Percentiles rank a stretch among this genome's conserved stretches.
Conservation (phyloP, 495 filamentous ascomycete species). For the Barbatosphaeria neglecta region DNA sequence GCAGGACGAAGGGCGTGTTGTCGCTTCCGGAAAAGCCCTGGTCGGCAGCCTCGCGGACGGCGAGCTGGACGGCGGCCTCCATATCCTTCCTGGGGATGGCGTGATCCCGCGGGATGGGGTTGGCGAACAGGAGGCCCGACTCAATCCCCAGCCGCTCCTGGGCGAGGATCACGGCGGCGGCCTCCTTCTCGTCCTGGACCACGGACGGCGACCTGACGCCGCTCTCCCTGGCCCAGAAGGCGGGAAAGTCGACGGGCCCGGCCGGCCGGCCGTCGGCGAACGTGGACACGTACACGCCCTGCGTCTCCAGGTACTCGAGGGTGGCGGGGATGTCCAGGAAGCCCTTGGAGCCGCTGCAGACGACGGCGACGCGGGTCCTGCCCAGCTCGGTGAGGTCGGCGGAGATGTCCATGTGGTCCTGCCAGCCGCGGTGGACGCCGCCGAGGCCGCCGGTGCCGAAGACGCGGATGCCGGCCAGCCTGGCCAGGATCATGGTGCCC, state of each 20-base stretch:
- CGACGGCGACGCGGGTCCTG: constrained; percentile 78
- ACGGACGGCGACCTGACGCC: constrained; percentile 65
- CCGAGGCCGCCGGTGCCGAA: constrained; percentile 82
- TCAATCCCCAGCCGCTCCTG: constrained; percentile 50
- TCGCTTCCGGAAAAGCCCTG: constrained; percentile 60
- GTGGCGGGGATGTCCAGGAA: constrained; percentile 88
- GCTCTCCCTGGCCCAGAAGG: constrained; percentile 83
- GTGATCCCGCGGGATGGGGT: constrained; percentile 64
- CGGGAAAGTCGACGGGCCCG: constrained; percentile 66
- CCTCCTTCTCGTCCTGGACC: constrained; percentile 63
- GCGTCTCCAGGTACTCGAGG: constrained; percentile 88
- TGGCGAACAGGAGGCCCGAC: constrained; percentile 74
- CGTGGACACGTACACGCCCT: constrained; percentile 76
- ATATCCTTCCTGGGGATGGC: constrained; percentile 65
- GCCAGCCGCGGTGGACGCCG: constrained; percentile 85
- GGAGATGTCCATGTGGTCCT: constrained; percentile 82
- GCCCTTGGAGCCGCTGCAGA: constrained; percentile 87
- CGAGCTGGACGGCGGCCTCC: constrained; percentile 58
- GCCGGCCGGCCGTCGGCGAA: constrained; percentile 69
- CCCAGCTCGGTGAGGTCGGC: constrained; percentile 92
- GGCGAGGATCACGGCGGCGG: constrained; percentile 63
- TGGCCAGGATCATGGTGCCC: constrained; percentile 82
- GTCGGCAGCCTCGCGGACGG: constrained; percentile 57
- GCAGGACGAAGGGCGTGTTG: constrained; percentile 82
- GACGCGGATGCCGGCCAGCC: constrained; percentile 78